Evolutionary conservation across 805 yeast genomes (phyloP), one percentile per base, ranked within the genome.

Genomic region (Ogataea allantospora): DNA sequence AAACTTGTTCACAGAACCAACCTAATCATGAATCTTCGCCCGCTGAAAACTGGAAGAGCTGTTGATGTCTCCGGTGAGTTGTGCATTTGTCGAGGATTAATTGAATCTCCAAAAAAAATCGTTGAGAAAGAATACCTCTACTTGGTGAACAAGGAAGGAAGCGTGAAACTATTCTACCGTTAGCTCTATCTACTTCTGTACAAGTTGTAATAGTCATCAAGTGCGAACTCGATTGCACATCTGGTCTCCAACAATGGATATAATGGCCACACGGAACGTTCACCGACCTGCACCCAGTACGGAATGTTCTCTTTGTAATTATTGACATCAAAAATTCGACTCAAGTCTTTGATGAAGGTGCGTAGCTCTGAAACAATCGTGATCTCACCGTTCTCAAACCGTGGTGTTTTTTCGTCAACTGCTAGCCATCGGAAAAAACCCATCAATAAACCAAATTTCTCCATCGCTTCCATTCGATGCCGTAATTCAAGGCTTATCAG

Each of bases 231-330:
- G 37, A 91, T 83, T 1, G 89, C 79, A 53, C 96, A 86, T 31
- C 99, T 68, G 1, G 95, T 83, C 78, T 88, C 81, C 20, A 93
- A 68, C 24, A 88, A 66, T 0, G 96, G 87, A 44, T 87, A 69
- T 35, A 87, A 75, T 1, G 96, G 95, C 98, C 98, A 93, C 2
- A 88, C 88, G 29, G 95, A 83, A 46, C 83, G 70, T 59, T 91
- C 97, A 5, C 99, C 99, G 21, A 89, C 87, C 35, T 75, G 66
- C 10, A 88, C 78, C 95, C 97, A 91, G 55, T 88, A 87, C 5
- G 88, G 83, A 15, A 88, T 82, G 57, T 87, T 88, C 41, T 78
- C 83, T 54, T 67, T 60, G 17, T 79, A 70, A 49, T 82, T 73
- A 51, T 81, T 81, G 3, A 85, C 82, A 55, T 88, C 95, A 53